Base-by-base conservation (phyloP, 1,139 yeast genomes). In the Suhomyces anneliseae region DNA sequence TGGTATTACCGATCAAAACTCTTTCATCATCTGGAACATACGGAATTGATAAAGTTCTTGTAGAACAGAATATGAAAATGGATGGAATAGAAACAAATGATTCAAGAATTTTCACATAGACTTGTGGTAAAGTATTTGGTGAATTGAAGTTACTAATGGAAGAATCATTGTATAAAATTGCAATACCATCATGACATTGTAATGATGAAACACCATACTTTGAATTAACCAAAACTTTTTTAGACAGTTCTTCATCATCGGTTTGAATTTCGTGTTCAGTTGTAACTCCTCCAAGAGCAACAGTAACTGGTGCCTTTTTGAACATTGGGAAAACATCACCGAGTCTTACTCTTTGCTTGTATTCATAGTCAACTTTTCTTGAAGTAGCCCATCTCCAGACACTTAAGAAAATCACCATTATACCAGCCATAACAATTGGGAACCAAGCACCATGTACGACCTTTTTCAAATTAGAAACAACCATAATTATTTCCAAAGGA, bases 371-470 rank as follows among this genome's bases (percentile, higher is more conserved):
- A n/a, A 72, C 69, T 49, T 72, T 69, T 51, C 65, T 62, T 38
- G 71, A 61, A 47, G 79, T 62, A 40, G 76, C 74, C 74, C 78
- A 75, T 56, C 81, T 66, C 82, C 83, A 79, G 44, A 72, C 59
- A 19, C 62, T 45, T 38, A 79, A 66, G 47, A 76, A 70, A 2
- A 47, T 33, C 36, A 62, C 52, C 42, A 59, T 54, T n/a, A 70
- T 38, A 1, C 70, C 63, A 33, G 80, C 65, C 67, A 76, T 69
- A 61, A 68, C 52, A 14, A 80, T 58, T 4, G 85, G 81, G 55
- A 80, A 78, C 85, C 85, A 81, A 3, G 84, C 85, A 39, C 85
- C 85, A 53, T 76, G 78, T 0, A 75, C 73, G 2, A 81, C 72
- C 59, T 81, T 81, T 55, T 69, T 72, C 55, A 78, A 50, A 48